phyloP scores from a whole-genome alignment of 2,329 filamentous ascomycete species.

The Ophiosphaerella narmari region DNA sequence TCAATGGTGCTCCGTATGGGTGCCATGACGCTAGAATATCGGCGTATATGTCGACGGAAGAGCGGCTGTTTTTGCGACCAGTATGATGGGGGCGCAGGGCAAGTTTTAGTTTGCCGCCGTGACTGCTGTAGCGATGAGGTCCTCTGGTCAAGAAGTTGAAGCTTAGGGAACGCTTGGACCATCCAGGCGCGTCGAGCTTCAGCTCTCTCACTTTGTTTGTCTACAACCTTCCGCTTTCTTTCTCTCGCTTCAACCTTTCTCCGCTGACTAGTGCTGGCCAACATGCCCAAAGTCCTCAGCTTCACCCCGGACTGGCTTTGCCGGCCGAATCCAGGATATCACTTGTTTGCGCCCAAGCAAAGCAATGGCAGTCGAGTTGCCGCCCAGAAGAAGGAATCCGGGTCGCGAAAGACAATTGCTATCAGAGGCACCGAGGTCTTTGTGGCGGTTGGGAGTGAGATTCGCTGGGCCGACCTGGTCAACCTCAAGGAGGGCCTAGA shows the following conservation, averaged over 20 bases:
- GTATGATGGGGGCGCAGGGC: slow-evolving; percentile 3
- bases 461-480: slow-evolving; percentile 86
- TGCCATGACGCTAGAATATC: slow-evolving; percentile 23
- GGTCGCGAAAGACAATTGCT: slow-evolving; percentile 69
- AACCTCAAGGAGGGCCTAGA: slow-evolving; percentile 68
- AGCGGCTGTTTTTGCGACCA: slow-evolving; percentile 2
- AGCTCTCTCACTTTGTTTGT: slow-evolving; percentile 10
- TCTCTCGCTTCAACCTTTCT: not conserved
- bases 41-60: not conserved
- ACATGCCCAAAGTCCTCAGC: slow-evolving; percentile 83
- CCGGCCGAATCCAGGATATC: slow-evolving; percentile 74
- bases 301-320: slow-evolving; percentile 89
- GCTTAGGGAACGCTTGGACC: slow-evolving; percentile 11
- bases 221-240: not conserved
- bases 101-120: not conserved
- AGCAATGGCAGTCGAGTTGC: slow-evolving; percentile 34
- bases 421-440: slow-evolving; percentile 86
- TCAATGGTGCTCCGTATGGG: slow-evolving; percentile 77
- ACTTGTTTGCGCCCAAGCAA: slow-evolving; percentile 69
- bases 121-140: not conserved
- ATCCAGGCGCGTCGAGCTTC: slow-evolving; percentile 9
- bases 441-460: slow-evolving; percentile 83
- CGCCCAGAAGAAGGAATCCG: slow-evolving; percentile 32
- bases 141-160: slow-evolving; percentile 3
- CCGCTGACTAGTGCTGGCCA: not conserved